These are phyloP conservation scores for Aspergillus hiratsukae DNA, from an alignment of 2,329 filamentous ascomycete genomes.

Conservation along the genomic window DNA sequence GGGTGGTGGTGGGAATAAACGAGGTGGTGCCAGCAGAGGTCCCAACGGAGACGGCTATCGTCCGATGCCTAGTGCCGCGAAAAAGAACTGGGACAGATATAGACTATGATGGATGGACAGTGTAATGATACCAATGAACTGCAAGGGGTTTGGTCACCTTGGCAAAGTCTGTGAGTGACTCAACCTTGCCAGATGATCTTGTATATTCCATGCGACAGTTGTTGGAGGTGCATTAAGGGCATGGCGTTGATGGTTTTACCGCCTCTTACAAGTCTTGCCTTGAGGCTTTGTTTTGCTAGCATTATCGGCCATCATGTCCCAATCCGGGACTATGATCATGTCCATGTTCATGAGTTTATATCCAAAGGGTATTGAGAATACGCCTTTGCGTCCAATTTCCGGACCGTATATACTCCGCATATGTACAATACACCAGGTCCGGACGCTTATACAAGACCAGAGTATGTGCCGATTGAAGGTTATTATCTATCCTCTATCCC, in stretches of 20 bases:
- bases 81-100: slow-evolving; percentile 30
- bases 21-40: slow-evolving; percentile 12
- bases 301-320: not conserved
- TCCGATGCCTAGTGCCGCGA: slow-evolving; percentile 29
- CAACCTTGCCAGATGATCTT: not conserved
- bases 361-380: not conserved
- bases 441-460: not conserved
- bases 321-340: not conserved
- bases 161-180: not conserved
- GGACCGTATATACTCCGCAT: not conserved
- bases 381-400: not conserved
- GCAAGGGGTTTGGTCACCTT: not conserved
- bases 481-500: not conserved
- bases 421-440: not conserved
- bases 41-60: slow-evolving; percentile 25
- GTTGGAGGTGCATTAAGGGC: not conserved
- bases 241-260: not conserved
- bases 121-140: not conserved
- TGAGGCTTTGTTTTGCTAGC: not conserved
- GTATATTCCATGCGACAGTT: not conserved
- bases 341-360: not conserved
- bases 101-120: slow-evolving; percentile 17
- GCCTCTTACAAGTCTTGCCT: not conserved
- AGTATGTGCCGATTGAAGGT: not conserved
- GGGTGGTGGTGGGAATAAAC: slow-evolving; percentile 14